phyloP scores from a whole-genome alignment of 2,329 filamentous ascomycete genomes.

The Fusarium subtropicale region DNA sequence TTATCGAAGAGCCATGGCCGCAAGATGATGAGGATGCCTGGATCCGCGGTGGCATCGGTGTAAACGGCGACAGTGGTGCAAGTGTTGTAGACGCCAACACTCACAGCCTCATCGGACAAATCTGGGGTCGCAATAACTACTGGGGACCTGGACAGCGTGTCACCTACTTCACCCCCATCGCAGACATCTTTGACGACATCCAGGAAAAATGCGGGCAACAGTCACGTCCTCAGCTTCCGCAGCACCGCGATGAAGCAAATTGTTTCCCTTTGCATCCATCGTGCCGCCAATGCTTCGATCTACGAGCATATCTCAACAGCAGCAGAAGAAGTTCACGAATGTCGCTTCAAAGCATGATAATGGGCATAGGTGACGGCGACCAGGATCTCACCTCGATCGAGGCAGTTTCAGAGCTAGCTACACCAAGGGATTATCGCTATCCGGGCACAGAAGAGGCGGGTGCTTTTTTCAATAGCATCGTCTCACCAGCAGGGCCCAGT shows the following conservation, averaged over 20 bases:
- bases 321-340: slow-evolving; percentile 57
- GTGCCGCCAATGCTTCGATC: slow-evolving; percentile 57
- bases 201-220: slow-evolving; percentile 58
- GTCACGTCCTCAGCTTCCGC: slow-evolving; percentile 55
- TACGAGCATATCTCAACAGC: slow-evolving; percentile 55
- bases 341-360: slow-evolving; percentile 58
- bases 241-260: slow-evolving; percentile 56
- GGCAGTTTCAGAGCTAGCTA: slow-evolving; percentile 57
- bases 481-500: slow-evolving; percentile 34
- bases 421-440: slow-evolving; percentile 54
- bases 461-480: slow-evolving; percentile 50
- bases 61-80: slow-evolving; percentile 59
- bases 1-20: slow-evolving; percentile 55
- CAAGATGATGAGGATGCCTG: slow-evolving; percentile 57
- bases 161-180: slow-evolving; percentile 59
- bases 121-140: slow-evolving; percentile 60
- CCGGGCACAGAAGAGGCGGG: slow-evolving; percentile 52
- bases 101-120: slow-evolving; percentile 55
- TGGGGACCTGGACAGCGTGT: slow-evolving; percentile 56
- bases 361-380: slow-evolving; percentile 51
- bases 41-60: slow-evolving; percentile 60
- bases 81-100: slow-evolving; percentile 57
- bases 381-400: slow-evolving; percentile 55
- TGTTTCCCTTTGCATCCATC: slow-evolving; percentile 55
- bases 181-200: slow-evolving; percentile 60